These are phyloP conservation scores for Cocos nucifera DNA, from an alignment of 176 grass and related monocot genomes.

Conservation along the genomic window DNA sequence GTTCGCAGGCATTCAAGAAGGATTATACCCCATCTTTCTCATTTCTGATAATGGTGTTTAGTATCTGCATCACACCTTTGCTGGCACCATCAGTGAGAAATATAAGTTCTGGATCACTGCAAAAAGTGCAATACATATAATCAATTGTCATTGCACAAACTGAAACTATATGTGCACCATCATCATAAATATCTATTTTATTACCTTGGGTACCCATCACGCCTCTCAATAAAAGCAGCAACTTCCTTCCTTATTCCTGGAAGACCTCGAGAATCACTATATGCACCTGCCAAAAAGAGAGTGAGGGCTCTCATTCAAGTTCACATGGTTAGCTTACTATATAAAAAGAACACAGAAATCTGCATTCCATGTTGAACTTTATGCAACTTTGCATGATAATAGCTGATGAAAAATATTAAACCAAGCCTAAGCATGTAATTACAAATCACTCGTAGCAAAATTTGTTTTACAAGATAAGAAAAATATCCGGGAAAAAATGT, in stretches of 20 bases:
- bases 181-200: background rate
- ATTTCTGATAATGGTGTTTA: conserved; percentile 80
- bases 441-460: too few relatives aligned
- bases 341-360: too few relatives aligned
- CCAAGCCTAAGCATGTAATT: too few relatives aligned
- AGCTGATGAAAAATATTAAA: too few relatives aligned
- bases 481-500: too few relatives aligned
- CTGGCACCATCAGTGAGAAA: conserved; percentile 94
- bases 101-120: conserved; percentile 92
- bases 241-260: conserved; percentile 94
- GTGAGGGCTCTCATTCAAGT: too few relatives aligned
- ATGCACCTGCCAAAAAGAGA: conserved; percentile 58
- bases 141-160: background rate
- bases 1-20: background rate
- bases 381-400: too few relatives aligned
- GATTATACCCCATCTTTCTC: conserved; percentile 67
- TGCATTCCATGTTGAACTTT: too few relatives aligned
- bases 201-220: conserved; percentile 95
- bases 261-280: conserved; percentile 95
- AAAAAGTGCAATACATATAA: conserved; percentile 7
- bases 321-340: too few relatives aligned
- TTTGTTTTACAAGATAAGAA: too few relatives aligned
- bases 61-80: conserved; percentile 94
- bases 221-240: conserved; percentile 82
- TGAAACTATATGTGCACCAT: too few relatives aligned